These are phyloP conservation scores for Aspergillus fumigatiaffinis DNA, from an alignment of 2,329 filamentous ascomycete genomes.

Conservation along the genomic window DNA sequence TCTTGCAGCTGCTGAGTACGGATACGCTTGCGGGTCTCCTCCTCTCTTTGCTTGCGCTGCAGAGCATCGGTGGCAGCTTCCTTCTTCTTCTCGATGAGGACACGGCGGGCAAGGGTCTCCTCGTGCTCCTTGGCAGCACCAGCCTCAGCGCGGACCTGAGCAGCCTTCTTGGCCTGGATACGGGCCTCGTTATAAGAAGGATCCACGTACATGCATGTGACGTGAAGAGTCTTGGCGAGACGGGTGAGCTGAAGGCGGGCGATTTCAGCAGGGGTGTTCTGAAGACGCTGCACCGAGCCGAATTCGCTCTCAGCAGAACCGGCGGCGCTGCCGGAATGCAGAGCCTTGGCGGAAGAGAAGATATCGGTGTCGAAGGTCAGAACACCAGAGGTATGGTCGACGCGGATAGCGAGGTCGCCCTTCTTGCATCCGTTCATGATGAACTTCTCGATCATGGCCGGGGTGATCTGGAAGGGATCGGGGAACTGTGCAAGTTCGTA, in stretches of 20 bases:
- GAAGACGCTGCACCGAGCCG: constrained; percentile 84
- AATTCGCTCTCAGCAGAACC: constrained; percentile 84
- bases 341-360: constrained; percentile 92
- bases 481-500: constrained; percentile 93
- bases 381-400: constrained; percentile 91
- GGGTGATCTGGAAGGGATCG: constrained; percentile 88
- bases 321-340: constrained; percentile 75
- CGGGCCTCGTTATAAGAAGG: constrained; percentile 80
- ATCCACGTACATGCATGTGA: constrained; percentile 95
- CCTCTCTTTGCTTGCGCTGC: constrained; percentile 86
- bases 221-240: constrained; percentile 83
- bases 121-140: constrained; percentile 90
- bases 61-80: constrained; percentile 86
- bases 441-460: constrained; percentile 95
- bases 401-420: constrained; percentile 91
- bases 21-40: constrained; percentile 79
- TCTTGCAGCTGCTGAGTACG: constrained; percentile 85
- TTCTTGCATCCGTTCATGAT: constrained; percentile 99
- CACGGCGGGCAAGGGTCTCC: constrained; percentile 78
- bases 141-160: constrained; percentile 74
- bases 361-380: constrained; percentile 97
- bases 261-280: constrained; percentile 97
- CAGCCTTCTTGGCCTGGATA: constrained; percentile 72
- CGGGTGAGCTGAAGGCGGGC: constrained; percentile 91
- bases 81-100: constrained; percentile 94